phyloP scores from a whole-genome alignment of 2,329 filamentous ascomycete species.

The Trichoderma brevicompactum region DNA sequence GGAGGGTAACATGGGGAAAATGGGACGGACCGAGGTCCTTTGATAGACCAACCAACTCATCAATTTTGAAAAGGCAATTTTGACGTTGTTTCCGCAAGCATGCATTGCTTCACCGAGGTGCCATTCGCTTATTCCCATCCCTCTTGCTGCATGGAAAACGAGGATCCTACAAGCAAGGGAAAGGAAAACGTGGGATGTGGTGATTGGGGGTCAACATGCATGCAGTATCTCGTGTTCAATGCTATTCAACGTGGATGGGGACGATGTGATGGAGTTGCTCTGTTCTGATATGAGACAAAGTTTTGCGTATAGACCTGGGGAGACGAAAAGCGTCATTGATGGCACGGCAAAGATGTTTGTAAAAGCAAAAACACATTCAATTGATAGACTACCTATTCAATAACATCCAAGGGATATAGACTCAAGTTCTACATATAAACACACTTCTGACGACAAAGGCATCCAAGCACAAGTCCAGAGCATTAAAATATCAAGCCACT shows the following conservation, averaged over 20 bases:
- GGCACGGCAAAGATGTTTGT: too few relatives aligned
- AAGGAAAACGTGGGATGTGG: slow-evolving; percentile 8
- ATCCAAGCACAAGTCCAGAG: too few relatives aligned
- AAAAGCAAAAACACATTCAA: too few relatives aligned
- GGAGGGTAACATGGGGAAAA: not conserved
- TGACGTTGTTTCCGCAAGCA: not conserved
- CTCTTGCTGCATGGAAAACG: not conserved
- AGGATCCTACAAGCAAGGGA: not conserved
- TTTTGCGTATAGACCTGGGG: too few relatives aligned
- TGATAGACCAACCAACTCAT: slow-evolving; percentile 7
- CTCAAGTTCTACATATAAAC: not conserved
- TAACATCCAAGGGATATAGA: too few relatives aligned
- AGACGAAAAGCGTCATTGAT: too few relatives aligned
- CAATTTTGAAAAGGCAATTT: not conserved
- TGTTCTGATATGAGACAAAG: too few relatives aligned
- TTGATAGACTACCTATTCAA: too few relatives aligned
- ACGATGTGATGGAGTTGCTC: too few relatives aligned
- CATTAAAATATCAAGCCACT: too few relatives aligned
- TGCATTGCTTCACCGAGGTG: not conserved
- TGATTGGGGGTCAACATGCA: slow-evolving; percentile 10
- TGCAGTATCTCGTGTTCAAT: not conserved
- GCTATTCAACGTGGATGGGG: not conserved
- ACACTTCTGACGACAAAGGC: too few relatives aligned
- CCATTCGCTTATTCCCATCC: not conserved
- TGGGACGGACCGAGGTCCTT: not conserved